phyloP scores from a whole-genome alignment of 2,329 filamentous ascomycete genomes.

The Cordyceps pruinosa region DNA sequence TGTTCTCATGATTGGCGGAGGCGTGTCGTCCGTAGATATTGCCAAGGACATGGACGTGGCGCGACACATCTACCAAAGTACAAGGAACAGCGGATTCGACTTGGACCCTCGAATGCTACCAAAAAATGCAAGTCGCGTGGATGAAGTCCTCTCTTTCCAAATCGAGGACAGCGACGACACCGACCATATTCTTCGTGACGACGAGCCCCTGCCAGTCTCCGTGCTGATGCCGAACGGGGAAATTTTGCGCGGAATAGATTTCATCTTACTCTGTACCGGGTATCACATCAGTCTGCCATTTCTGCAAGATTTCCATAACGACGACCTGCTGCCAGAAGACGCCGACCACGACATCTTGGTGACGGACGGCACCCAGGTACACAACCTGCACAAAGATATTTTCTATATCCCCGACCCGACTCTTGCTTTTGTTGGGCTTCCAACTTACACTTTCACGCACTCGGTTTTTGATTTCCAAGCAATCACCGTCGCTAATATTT shows the following conservation, averaged over 20 bases:
- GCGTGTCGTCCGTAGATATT: slow-evolving; percentile 37
- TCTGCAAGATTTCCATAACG: slow-evolving; percentile 40
- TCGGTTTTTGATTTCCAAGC: slow-evolving; percentile 66
- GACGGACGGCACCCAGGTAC: slow-evolving; percentile 55
- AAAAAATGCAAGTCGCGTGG: slow-evolving; percentile 42
- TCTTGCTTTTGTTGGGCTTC: slow-evolving; percentile 56
- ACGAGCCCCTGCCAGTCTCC: slow-evolving; percentile 39
- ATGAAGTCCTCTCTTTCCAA: slow-evolving; percentile 41
- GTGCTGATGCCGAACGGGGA: slow-evolving; percentile 47
- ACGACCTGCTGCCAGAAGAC: slow-evolving; percentile 31
- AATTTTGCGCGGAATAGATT: slow-evolving; percentile 48
- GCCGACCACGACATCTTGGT: slow-evolving; percentile 50
- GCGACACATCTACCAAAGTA: slow-evolving; percentile 41
- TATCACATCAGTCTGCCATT: slow-evolving; percentile 55
- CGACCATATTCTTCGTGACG: slow-evolving; percentile 11
- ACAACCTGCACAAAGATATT: slow-evolving; percentile 64
- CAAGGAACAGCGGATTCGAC: slow-evolving; percentile 52
- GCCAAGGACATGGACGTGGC: slow-evolving; percentile 32
- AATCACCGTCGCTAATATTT: slow-evolving; percentile 50
- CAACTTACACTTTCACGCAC: slow-evolving; percentile 61
- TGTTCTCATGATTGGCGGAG: slow-evolving; percentile 47
- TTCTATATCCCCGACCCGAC: slow-evolving; percentile 64
- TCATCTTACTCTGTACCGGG: neutral
- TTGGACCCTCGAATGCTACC: slow-evolving; percentile 48
- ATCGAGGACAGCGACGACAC: slow-evolving; percentile 11